Evolutionary conservation across 129 eudicot genomes (phyloP).

Genomic region (Tanacetum coccineum): DNA sequence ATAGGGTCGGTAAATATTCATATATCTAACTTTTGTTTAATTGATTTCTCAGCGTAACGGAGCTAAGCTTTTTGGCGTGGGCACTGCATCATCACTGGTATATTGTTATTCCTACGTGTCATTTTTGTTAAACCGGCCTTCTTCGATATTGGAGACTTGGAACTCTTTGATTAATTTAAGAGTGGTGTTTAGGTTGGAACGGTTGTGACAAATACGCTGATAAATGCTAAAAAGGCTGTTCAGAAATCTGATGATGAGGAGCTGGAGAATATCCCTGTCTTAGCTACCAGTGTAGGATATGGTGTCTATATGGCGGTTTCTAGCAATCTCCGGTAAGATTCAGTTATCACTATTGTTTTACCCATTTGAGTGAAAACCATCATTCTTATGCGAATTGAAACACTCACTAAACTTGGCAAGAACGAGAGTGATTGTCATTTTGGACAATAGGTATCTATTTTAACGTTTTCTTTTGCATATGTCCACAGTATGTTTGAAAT

Average conservation of each 20-base stretch:
- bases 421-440: neutral
- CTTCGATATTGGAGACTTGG: neutral
- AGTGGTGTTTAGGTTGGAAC: slow-evolving; percentile 62
- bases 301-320: slow-evolving; percentile 94
- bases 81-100: slow-evolving; percentile 92
- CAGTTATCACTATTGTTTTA: neutral
- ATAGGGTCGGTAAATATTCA: neutral
- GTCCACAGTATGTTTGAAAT: neutral
- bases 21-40: slow-evolving; percentile 3
- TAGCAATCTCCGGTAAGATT: slow-evolving; percentile 83
- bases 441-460: too few relatives aligned
- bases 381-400: neutral
- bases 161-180: slow-evolving; percentile 5
- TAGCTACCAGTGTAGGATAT: slow-evolving; percentile 76
- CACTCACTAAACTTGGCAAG: neutral
- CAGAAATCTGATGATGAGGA: slow-evolving; percentile 47
- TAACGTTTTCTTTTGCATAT: neutral
- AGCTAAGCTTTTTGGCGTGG: slow-evolving; percentile 88
- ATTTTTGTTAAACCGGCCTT: neutral
- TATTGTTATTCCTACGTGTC: neutral
- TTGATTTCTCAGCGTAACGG: slow-evolving; percentile 74
- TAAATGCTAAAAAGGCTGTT: slow-evolving; percentile 67
- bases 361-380: neutral
- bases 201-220: slow-evolving; percentile 59
- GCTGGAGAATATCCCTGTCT: slow-evolving; percentile 64